These are phyloP conservation scores for Hortaea sp. DNA, from an alignment of 2,329 filamentous ascomycete species.

Conservation along the genomic window DNA sequence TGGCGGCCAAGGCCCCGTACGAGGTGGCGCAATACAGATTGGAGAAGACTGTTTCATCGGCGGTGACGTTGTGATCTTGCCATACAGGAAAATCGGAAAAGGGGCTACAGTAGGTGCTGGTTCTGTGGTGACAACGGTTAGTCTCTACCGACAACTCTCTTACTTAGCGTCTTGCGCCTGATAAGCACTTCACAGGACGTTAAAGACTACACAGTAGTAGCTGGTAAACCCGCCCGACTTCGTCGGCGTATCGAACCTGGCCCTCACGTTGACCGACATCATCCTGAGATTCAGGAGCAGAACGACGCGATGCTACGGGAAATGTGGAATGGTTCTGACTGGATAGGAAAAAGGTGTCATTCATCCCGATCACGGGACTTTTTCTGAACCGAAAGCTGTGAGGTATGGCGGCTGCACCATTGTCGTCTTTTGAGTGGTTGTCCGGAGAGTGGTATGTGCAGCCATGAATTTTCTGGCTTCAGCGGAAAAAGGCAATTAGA, in stretches of 20 bases:
- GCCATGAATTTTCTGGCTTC: too few species aligned
- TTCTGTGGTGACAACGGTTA: constrained; percentile 45
- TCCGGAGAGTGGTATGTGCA: too few species aligned
- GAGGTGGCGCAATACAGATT: constrained; percentile 65
- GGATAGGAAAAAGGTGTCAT: too few species aligned
- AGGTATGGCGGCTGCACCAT: too few species aligned
- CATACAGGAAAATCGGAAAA: constrained; percentile 44
- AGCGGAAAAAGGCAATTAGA: too few species aligned
- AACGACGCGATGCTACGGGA: constrained; percentile 9
- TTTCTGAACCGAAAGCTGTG: too few species aligned
- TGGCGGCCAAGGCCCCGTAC: constrained; percentile 61
- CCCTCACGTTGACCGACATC: constrained; percentile 13
- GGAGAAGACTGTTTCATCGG: constrained; percentile 62
- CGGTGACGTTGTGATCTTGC: constrained; percentile 50
- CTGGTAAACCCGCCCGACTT: constrained; percentile 34
- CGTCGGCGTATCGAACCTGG: constrained; percentile 17
- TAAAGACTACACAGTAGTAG: constrained; percentile 35
- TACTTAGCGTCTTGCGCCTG: too few species aligned
- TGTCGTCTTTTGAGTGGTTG: too few species aligned
- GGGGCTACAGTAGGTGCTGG: constrained; percentile 45
- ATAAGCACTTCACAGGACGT: constrained; percentile 29
- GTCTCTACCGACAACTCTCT: constrained; percentile 12
- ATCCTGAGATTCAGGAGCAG: constrained; percentile 17
- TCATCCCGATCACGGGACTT: too few species aligned
- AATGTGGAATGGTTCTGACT: constrained; percentile 1